Evolutionary conservation across 2,329 filamentous ascomycete species (phyloP), one percentile per base, ranked within the genome.

Genomic region (Eurotiales sp.): DNA sequence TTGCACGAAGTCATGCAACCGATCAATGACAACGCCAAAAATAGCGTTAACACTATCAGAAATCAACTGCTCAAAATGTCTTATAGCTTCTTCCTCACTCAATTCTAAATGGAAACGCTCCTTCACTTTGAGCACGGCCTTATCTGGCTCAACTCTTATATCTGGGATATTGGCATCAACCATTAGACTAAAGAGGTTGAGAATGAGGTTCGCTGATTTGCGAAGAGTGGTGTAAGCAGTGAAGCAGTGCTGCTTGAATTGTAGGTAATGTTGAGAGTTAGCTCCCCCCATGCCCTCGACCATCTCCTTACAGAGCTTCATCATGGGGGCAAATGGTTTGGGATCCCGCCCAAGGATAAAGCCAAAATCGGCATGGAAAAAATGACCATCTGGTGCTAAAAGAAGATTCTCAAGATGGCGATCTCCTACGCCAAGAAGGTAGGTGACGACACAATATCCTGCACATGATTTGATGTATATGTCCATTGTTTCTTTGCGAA

Each of bases 301-400:
- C 93, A 99, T 99, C 65, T 99, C 92, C 61, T 91, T 92, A 64
- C 87, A 92, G 8, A 99, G 82, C 70, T 99, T 99, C 86, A 99
- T 96, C 47, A 92, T 84, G 0, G 93, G 93, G 0, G 93, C 92
- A 65, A 99, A 97, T 0, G 93, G 93, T 65, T 99, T 99, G 0
- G 93, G 93, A 60, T 99, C 93, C 36, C 93, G 88, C 15, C 93
- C 93, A 1, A 99, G 85, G 56, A 99, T 99, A 71, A 95, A 99
- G 37, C 95, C 93, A 63, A 99, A 99, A 69, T 99, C 93, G 25
- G 92, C 91, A 67, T 99, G 93, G 79, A 99, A 96, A 76, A 99
- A 99, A 70, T 95, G 90, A 4, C 83, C 93, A 59, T 91, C 87
- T 1, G 93, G 91, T 0, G 90, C 83, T 4, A 99, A 82, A 22